Percentiles rank a stretch among this genome's conserved stretches.
Evolutionary conservation across 345 rosid genomes (phyloP).

Genomic region (Erysimum cheiranthoides): DNA sequence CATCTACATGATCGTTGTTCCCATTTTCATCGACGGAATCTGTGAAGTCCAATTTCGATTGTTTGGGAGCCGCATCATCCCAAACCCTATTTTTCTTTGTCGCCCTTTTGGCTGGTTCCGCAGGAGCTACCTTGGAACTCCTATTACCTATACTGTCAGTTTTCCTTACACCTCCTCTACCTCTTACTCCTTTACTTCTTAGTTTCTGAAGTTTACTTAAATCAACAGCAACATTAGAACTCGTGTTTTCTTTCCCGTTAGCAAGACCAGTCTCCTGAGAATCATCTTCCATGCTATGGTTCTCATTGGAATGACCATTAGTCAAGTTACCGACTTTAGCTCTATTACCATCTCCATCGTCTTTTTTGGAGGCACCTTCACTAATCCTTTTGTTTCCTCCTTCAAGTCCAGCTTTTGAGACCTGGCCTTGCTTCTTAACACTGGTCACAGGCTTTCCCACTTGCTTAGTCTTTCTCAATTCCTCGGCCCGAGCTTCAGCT

Average conservation of each 20-base stretch:
- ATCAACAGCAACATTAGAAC: slow-evolving; percentile 77
- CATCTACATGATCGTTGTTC: slow-evolving; percentile 56
- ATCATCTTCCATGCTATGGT: slow-evolving; percentile 50
- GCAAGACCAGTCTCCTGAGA: slow-evolving; percentile 56
- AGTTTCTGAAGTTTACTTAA: slow-evolving; percentile 88
- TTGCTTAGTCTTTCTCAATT: slow-evolving; percentile 75
- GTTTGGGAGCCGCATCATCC: slow-evolving; percentile 77
- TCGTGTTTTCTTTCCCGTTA: slow-evolving; percentile 82
- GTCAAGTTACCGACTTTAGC: slow-evolving; percentile 55
- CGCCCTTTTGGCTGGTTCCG: slow-evolving; percentile 75
- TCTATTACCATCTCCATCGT: slow-evolving; percentile 67
- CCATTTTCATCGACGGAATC: slow-evolving; percentile 68
- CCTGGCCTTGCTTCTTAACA: slow-evolving; percentile 68
- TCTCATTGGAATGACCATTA: slow-evolving; percentile 70
- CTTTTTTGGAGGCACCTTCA: slow-evolving; percentile 48
- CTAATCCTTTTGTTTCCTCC: slow-evolving; percentile 63
- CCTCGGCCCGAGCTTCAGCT: slow-evolving; percentile 92
- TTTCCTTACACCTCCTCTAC: slow-evolving; percentile 63
- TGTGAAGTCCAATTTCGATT: slow-evolving; percentile 83
- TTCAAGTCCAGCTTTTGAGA: slow-evolving; percentile 58
- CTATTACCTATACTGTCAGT: slow-evolving; percentile 71
- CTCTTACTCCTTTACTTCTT: slow-evolving; percentile 76
- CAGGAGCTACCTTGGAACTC: slow-evolving; percentile 58
- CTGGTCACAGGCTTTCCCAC: slow-evolving; percentile 57
- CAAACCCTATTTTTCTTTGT: slow-evolving; percentile 93